A percentile compares a stretch with the other conserved stretches of the same genome.
phyloP scores from a whole-genome alignment of 1,284 basidiomycete genomes.

The Moesziomyces aphidis region DNA sequence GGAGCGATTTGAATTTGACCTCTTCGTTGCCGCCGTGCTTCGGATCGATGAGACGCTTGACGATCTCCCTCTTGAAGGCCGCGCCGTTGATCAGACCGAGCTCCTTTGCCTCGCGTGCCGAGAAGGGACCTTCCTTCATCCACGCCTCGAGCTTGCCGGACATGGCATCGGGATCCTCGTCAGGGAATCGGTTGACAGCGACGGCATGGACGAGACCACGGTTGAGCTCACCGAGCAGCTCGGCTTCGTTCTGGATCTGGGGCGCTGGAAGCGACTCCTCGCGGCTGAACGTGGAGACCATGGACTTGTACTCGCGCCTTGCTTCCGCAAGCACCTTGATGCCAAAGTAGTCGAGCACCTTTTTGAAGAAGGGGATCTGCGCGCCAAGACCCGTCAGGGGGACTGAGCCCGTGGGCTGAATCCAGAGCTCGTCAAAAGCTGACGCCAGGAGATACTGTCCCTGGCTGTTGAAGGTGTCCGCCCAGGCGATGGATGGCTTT shows the following conservation, averaged over 20 bases:
- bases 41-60: conserved; percentile 51
- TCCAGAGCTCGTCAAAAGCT: conserved; percentile 69
- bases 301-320: conserved; percentile 69
- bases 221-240: conserved; percentile 64
- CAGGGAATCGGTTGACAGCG: conserved; percentile 56
- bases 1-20: conserved; percentile 53
- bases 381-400: conserved; percentile 68
- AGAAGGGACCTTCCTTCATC: conserved; percentile 67
- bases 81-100: conserved; percentile 67
- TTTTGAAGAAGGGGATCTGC: conserved; percentile 59
- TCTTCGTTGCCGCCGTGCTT: conserved; percentile 51
- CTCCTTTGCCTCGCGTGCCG: conserved; percentile 64
- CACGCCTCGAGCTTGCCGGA: conserved; percentile 62
- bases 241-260: conserved; percentile 59
- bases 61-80: conserved; percentile 66
- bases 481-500: conserved; percentile 68
- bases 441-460: conserved; percentile 68
- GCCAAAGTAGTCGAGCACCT: conserved; percentile 69
- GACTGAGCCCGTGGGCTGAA: conserved; percentile 69
- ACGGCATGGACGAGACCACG: conserved; percentile 53
- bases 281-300: conserved; percentile 57
- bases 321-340: conserved; percentile 69
- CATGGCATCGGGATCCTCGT: conserved; percentile 41
- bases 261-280: conserved; percentile 52
- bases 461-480: conserved; percentile 69